Evolutionary conservation across 441 rosid species (phyloP), one percentile per base, ranked within the genome.

Genomic region (Jatropha multifida): DNA sequence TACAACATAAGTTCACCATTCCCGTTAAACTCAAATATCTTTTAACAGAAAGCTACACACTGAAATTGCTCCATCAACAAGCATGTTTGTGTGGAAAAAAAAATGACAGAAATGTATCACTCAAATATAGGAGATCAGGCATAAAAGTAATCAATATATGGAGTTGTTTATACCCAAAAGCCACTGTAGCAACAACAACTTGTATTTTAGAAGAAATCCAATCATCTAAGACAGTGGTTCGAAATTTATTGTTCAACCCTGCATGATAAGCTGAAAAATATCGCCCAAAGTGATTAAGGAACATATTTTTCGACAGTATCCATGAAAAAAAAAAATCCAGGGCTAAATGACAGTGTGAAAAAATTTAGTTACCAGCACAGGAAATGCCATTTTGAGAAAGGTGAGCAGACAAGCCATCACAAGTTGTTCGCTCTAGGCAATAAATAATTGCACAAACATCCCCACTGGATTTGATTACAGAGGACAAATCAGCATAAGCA

Each of bases 151-250:
- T 26, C 38, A 20, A 77, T 56, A 66, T 66, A 69, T 12, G 73
- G 78, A 82, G 72, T 72, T 27, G 46, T 74, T 73, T 79, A 82
- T 93, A 96, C 99, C 99, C 99, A 77, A 94, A 96, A 77, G 98
- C 98, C 66, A 94, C 98, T n/a, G 98, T 96, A 81, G 97, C 99
- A 62, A 96, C 97, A 72, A 94, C 94, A 77, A 96, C 96, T 86
- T 90, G 99, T 80, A 82, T 89, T 86, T 89, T 96, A 9, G 97
- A 94, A 84, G 93, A 92, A 74, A 94, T 76, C 99, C 98, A 96
- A 81, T 89, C 85, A 83, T 91, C 98, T 83, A 96, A 88, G 76
- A 91, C 89, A 26, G 89, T 78, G 78, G 89, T 93, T 79, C 97
- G 83, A 79, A 89, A 67, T 81, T 92, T 91, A 76, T 90, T 91